Base-by-base conservation (phyloP, 2,329 filamentous ascomycete genomes). In the Fusarium sp. region DNA sequence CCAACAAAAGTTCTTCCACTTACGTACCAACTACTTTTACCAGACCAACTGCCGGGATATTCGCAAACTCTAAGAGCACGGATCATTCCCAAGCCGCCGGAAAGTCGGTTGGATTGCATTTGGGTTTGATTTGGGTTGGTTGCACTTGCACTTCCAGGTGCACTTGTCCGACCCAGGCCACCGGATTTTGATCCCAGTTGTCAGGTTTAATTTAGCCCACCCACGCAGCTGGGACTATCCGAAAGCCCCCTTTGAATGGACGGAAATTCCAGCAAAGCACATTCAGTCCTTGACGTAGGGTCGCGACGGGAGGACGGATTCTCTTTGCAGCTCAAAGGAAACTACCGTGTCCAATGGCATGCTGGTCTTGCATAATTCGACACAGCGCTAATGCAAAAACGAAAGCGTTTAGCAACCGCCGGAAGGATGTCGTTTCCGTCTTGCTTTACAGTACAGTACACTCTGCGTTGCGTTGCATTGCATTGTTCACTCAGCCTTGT, bases 181-280 rank as follows among this genome's bases (percentile, higher is more conserved):
- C 56, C 72, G 73, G 73, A 72, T 72, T 72, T 64, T 54, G 58
- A 68, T 68, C 70, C 73, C 68, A 68, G 68, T 58, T 57, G 42
- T 57, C 44, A 44, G 57, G 51, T 46, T 67, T 53, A 30, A 69
- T 65, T 62, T 75, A 73, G 68, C 62, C 59, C 62, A 75, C 63
- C 70, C 73, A 71, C 56, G 56, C 59, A 59, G 55, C 50, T 71
- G 73, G 73, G 70, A 71, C 72, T 63, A 44, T 55, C 40, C 25
- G 40, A 46, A 55, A 52, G 47, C 42, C 45, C 44, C 47, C 22
- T 40, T 44, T 29, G 16, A 44, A 34, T 34, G 20, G 50, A 40
- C 16, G 38, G 51, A 30, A 32, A 30, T 65, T 52, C 24, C 16
- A 45, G 15, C 22, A 18, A n/a, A 45, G 22, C 30, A 38, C 34